Percentiles rank a stretch among this genome's conserved stretches.
Conservation (phyloP, 257 asterid genomes). For the Solanum lycopersicoides region DNA sequence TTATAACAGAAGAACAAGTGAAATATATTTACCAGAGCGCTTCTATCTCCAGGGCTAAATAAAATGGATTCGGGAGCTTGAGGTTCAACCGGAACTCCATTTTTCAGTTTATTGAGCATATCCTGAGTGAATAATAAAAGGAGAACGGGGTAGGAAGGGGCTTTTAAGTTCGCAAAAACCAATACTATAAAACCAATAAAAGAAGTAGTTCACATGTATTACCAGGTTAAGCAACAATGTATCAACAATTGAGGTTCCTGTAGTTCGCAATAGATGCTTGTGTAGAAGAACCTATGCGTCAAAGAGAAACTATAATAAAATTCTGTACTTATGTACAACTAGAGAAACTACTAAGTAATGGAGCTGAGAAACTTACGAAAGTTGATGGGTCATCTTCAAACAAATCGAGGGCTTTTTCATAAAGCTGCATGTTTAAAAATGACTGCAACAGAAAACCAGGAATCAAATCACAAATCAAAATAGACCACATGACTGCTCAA, state of each 20-base stretch:
- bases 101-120: slow-evolving; percentile 55
- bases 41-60: slow-evolving; percentile 63
- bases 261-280: slow-evolving; percentile 81
- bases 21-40: slow-evolving; percentile 41
- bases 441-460: slow-evolving; percentile 31
- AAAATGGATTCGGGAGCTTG: slow-evolving; percentile 38
- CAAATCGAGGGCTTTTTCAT: slow-evolving; percentile 87
- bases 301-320: background rate
- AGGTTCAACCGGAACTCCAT: slow-evolving; percentile 67
- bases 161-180: background rate
- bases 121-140: slow-evolving; percentile 31
- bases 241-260: slow-evolving; percentile 72
- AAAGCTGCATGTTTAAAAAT: slow-evolving; percentile 73
- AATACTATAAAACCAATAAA: background rate
- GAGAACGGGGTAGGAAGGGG: background rate
- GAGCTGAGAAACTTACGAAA: slow-evolving; percentile 45
- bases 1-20: background rate
- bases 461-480: slow-evolving; percentile 3
- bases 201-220: slow-evolving; percentile 12
- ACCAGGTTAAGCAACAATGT: slow-evolving; percentile 70
- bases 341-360: background rate
- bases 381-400: slow-evolving; percentile 86
- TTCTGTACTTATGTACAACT: background rate
- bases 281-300: slow-evolving; percentile 56
- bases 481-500: background rate